phyloP scores from a whole-genome alignment of 2,329 filamentous ascomycete species.

The Fusarium torreyae region DNA sequence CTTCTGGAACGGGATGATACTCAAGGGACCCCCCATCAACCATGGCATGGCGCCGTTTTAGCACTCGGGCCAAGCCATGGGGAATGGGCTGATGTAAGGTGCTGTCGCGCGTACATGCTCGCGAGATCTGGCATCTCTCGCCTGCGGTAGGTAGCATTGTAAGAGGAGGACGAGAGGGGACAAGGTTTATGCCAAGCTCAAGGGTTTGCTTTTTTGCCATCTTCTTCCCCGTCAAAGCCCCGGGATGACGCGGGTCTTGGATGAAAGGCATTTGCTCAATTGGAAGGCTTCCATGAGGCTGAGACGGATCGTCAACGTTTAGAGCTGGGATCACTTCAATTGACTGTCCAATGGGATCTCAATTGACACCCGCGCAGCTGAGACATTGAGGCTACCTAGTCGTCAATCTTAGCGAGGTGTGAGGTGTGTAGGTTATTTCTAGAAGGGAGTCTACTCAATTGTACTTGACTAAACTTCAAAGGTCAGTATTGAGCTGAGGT shows the following conservation, averaged over 20 bases:
- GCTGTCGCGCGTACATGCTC: conserved; percentile 29
- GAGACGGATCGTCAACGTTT: conserved; percentile 1
- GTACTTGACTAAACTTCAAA: background rate
- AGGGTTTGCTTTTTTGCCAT: background rate
- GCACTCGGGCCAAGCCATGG: conserved; percentile 28
- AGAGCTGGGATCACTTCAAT: conserved; percentile 15
- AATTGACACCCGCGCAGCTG: conserved; percentile 13
- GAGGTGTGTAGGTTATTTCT: conserved; percentile 13
- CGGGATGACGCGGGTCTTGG: conserved; percentile 3
- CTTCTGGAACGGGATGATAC: conserved; percentile 44
- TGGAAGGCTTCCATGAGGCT: conserved; percentile 1
- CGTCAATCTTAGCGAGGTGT: conserved; percentile 29
- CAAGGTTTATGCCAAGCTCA: conserved; percentile 23
- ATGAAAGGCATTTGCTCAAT: background rate
- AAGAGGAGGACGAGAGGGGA: conserved; percentile 12
- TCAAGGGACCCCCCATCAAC: conserved; percentile 8
- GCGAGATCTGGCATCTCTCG: conserved; percentile 15
- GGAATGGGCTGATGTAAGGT: conserved; percentile 48
- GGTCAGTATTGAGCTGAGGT: background rate
- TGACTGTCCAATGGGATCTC: conserved; percentile 9
- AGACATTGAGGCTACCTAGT: conserved; percentile 40
- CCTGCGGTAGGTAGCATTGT: conserved; percentile 16
- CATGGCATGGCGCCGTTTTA: conserved; percentile 37
- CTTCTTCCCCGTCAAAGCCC: background rate
- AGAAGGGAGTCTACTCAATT: conserved; percentile 12